Evolutionary conservation across 352 stramenopile species (phyloP), one percentile per base, ranked within the genome.

Genomic region (Phytophthora boehmeriae): DNA sequence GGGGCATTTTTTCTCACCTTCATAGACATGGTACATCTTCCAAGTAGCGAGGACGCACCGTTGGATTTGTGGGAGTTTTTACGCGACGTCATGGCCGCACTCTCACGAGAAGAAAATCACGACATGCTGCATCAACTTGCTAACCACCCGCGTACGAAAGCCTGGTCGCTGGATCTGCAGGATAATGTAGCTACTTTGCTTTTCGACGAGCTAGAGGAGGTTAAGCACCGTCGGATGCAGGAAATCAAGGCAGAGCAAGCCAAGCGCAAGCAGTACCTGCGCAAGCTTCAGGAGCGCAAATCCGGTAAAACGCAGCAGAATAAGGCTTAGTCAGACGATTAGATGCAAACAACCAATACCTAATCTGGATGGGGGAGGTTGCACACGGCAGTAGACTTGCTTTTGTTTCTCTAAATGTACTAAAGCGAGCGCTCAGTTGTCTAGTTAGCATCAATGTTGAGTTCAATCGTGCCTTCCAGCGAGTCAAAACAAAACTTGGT

Each of bases 1-100:
- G 84, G 81, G 17, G 71, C 78, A 1, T 89, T 80, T 55, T 84
- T 88, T 43, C 50, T 93, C n/a, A 75, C 84, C 5, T 75, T 71
- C 34, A 52, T 84, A 5, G 68, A 78, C 35, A 58, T 88, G 23
- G 41, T 59, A 17, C 61, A 72, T n/a, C 63, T 91, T 23, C 78
- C 81, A 39, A 38, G 52, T 2, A 57, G 49, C 16, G 66, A 71
- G 17, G 61, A 71, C 11, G 27, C 60, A 6, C 43, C 71, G 1
- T 72, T 89, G 17, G 53, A 72, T 27, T 48, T 90, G 39, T 84
- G 75, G 69, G 71, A 85, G 19, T 80, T 90, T 36, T 39, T 93
- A 11, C 42, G 59, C 10, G 56, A 75, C 30, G 66, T 82, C 0
- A 54, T 79, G 25, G 19, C 45, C 4, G 45, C 50, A 45, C 60